Conservation (phyloP, 2,329 filamentous ascomycete genomes). For the Epichloe coenophiala region DNA sequence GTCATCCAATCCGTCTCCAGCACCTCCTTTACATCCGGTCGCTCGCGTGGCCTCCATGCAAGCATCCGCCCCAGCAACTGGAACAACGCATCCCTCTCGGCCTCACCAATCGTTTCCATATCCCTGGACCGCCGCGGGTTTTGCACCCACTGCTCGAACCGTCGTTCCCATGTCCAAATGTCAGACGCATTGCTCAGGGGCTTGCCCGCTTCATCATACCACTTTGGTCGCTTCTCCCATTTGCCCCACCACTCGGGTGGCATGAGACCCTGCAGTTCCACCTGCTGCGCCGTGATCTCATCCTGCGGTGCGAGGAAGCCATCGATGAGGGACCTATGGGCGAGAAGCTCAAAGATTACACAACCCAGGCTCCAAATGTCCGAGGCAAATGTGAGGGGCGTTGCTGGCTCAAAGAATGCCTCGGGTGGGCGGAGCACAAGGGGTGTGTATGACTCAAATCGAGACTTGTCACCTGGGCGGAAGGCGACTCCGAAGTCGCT, state of each 20-base stretch:
- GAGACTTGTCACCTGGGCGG: neutral
- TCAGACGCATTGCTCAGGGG: conserved; percentile 6
- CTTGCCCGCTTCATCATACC: conserved; percentile 9
- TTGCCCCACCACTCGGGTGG: too few relatives aligned
- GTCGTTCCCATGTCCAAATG: conserved; percentile 8
- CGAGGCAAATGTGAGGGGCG: neutral
- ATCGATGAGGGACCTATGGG: neutral
- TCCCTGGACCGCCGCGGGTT: conserved; percentile 4
- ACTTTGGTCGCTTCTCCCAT: conserved; percentile 5
- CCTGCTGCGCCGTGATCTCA: neutral
- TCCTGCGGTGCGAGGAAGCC: neutral
- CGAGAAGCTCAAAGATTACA: neutral
- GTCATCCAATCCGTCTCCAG: too few relatives aligned
- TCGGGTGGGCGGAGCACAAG: neutral
- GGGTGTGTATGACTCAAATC: neutral
- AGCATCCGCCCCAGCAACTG: too few relatives aligned
- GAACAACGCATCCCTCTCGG: conserved; percentile 7
- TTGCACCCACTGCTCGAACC: conserved; percentile 11
- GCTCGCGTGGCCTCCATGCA: too few relatives aligned
- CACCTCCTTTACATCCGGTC: too few relatives aligned
- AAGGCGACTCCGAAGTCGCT: too few relatives aligned
- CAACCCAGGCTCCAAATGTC: neutral
- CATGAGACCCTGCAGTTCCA: neutral
- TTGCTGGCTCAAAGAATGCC: neutral
- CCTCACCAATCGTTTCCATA: conserved; percentile 4